These are phyloP conservation scores for Marvania coccoides DNA, from an alignment of 139 green algal genomes.

Conservation along the genomic window DNA sequence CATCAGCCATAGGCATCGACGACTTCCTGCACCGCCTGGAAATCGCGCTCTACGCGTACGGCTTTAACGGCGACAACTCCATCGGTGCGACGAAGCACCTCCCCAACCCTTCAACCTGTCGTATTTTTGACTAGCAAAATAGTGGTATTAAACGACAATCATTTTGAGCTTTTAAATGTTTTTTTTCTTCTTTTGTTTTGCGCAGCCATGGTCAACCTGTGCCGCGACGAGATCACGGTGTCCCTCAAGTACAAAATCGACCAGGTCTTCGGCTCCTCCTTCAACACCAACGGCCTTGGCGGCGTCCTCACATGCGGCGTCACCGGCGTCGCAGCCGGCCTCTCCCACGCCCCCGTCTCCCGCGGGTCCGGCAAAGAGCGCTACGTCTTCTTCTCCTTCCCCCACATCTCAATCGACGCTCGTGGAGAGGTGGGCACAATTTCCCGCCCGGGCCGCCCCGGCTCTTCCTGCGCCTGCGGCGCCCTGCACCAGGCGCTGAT, in stretches of 20 bases:
- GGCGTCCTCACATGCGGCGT: slow-evolving; percentile 74
- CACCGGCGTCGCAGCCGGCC: slow-evolving; percentile 56
- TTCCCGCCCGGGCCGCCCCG: slow-evolving; percentile 46
- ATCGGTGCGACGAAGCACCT: slow-evolving; percentile 47
- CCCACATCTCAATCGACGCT: slow-evolving; percentile 77
- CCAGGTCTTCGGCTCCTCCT: slow-evolving; percentile 58
- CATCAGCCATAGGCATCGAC: slow-evolving; percentile 54
- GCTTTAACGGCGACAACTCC: slow-evolving; percentile 73
- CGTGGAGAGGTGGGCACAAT: slow-evolving; percentile 54
- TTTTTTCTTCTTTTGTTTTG: background rate
- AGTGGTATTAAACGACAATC: background rate
- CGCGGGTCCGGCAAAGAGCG: slow-evolving; percentile 52
- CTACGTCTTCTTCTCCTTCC: slow-evolving; percentile 89
- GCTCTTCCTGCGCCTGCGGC: slow-evolving; percentile 65
- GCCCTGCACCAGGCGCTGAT: slow-evolving; percentile 54
- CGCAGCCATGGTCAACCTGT: slow-evolving; percentile 73
- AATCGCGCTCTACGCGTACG: slow-evolving; percentile 54
- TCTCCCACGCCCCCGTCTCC: slow-evolving; percentile 46
- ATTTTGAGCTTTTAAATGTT: no score
- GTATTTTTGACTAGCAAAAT: background rate
- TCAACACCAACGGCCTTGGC: slow-evolving; percentile 77
- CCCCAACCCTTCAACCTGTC: background rate
- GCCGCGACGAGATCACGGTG: slow-evolving; percentile 78
- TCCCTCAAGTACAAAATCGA: slow-evolving; percentile 71
- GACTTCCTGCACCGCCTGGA: slow-evolving; percentile 74